Evolutionary conservation across 2,329 filamentous ascomycete species (phyloP).

Genomic region (Neoarthrinium moseri): DNA sequence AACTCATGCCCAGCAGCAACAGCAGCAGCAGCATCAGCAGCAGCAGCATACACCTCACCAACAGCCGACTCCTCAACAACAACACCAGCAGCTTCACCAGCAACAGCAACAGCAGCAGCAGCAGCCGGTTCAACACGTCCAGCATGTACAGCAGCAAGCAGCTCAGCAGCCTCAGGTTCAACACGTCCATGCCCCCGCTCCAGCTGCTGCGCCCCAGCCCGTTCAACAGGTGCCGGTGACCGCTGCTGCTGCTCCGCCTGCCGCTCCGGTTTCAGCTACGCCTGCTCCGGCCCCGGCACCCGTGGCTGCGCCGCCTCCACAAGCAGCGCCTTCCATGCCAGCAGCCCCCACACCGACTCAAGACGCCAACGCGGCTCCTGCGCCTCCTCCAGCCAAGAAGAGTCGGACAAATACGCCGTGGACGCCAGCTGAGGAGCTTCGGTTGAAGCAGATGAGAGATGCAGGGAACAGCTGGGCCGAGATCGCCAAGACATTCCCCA

Average conservation of each 20-base stretch:
- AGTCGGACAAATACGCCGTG: conserved; percentile 98
- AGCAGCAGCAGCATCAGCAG: conserved; percentile 20
- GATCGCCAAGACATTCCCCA: conserved; percentile 96
- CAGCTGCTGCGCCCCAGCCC: conserved; percentile 13
- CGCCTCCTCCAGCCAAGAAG: conserved; percentile 73
- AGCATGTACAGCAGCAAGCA: conserved; percentile 22
- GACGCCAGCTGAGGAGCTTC: conserved; percentile 91
- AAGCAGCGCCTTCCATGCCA: conserved; percentile 25
- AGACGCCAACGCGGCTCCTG: conserved; percentile 29
- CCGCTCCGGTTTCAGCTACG: conserved; percentile 17
- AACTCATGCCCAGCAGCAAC: conserved; percentile 22
- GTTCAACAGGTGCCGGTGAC: conserved; percentile 24
- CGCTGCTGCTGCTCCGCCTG: conserved; percentile 24
- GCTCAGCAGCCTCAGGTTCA: conserved; percentile 27
- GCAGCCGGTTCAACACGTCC: conserved; percentile 26
- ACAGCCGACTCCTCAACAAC: conserved; percentile 27
- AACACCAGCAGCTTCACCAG: conserved; percentile 20
- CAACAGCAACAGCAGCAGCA: conserved; percentile 25
- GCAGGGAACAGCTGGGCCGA: conserved; percentile 94
- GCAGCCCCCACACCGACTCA: conserved; percentile 29
- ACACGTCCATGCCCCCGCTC: conserved; percentile 8
- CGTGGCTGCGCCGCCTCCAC: conserved; percentile 24
- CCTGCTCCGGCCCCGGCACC: conserved; percentile 24
- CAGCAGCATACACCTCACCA: conserved; percentile 21
- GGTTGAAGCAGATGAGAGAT: conserved; percentile 92